Evolutionary conservation across 495 filamentous ascomycete genomes (phyloP), one percentile per base, ranked within the genome.

Genomic region (Trichoderma parareesei): DNA sequence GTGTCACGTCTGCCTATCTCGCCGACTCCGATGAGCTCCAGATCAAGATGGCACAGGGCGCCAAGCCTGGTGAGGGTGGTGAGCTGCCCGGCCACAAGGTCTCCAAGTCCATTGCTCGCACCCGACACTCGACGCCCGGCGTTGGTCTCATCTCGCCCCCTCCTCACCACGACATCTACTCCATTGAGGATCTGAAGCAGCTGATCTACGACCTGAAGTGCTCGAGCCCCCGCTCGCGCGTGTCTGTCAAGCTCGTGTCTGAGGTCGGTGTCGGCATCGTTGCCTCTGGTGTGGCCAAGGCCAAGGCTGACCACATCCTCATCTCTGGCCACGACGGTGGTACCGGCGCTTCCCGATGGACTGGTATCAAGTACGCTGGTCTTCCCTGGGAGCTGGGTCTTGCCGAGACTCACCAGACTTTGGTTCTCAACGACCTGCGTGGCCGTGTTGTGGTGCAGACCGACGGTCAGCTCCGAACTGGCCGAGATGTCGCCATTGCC

Each of bases 21-120:
- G 93, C 94, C 48, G 94, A 99, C 75, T 91, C 94, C 14, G 94
- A 99, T 74, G 93, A 99, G 78, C 81, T 99, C 43, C 94, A 99
- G 79, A 99, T 99, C 83, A 99, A 99, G 84, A 99, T 99, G 94
- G 94, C 94, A 10, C 94, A 99, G 78, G 94, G 94, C 71, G 94
- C 94, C 62, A 99, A 99, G 84, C 94, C 94, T 67, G 94, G 94
- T 72, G 94, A 99, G 76, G 94, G 94, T 80, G 94, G 94, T 83
- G 94, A 99, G 75, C 85, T 99, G 67, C 94, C 94, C 41, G 94
- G 94, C 38, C 93, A 98, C 81, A 99, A 99, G 79, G 95, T 99
- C 7, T 95, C 96, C 37, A 91, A 92, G 69, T 90, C 95, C 38
- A 99, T 99, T 72, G 94, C 92, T 65, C 90, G 88, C 68, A 99